phyloP scores from a whole-genome alignment of 306 rosid genomes.

The Luffa aegyptiaca region DNA sequence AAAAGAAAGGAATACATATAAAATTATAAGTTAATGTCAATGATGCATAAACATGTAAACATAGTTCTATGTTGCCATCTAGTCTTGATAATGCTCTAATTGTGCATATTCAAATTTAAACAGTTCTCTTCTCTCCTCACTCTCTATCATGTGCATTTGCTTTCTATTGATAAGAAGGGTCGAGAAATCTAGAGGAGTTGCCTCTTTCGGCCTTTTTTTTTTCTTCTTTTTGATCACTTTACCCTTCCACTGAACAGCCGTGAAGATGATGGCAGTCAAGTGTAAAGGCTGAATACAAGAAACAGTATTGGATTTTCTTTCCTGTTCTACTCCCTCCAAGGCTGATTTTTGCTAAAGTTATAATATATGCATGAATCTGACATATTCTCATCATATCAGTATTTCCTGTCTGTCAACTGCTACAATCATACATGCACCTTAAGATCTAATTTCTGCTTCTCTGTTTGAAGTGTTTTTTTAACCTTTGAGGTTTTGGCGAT shows the following conservation, averaged over 20 bases:
- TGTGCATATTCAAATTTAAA: background rate
- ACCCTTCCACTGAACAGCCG: background rate
- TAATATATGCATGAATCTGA: background rate
- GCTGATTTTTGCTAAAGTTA: background rate
- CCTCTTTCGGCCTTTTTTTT: background rate
- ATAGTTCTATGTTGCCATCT: background rate
- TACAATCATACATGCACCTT: background rate
- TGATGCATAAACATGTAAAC: background rate
- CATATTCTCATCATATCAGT: background rate
- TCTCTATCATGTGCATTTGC: background rate
- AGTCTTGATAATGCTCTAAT: background rate
- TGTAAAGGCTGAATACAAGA: background rate
- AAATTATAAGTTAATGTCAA: background rate
- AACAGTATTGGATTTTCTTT: background rate
- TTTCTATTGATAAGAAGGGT: background rate
- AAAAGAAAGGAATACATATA: background rate
- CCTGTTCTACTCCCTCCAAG: background rate
- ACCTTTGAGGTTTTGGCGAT: background rate
- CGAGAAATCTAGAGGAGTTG: background rate
- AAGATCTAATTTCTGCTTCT: background rate
- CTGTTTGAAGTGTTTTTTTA: constrained; percentile 1
- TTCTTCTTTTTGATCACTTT: background rate
- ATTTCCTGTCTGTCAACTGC: background rate
- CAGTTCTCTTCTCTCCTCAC: background rate
- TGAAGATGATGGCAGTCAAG: background rate